These are phyloP conservation scores for Boletus rufocinnamomeus DNA, from an alignment of 768 basidiomycete genomes.

Conservation along the genomic window DNA sequence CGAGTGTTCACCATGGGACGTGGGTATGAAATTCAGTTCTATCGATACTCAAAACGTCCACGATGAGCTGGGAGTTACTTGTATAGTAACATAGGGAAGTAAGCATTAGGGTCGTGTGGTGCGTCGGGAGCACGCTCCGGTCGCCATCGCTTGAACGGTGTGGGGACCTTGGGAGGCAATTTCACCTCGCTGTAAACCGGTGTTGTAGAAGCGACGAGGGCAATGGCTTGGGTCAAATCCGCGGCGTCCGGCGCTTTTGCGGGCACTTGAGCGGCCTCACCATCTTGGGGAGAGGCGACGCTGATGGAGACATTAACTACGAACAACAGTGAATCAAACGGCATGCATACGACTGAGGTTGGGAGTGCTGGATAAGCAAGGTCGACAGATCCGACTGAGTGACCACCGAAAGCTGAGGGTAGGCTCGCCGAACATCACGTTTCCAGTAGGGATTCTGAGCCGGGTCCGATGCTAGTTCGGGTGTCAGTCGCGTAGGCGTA, in stretches of 20 bases:
- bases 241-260: slow-evolving; percentile 44
- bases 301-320: slow-evolving; percentile 36
- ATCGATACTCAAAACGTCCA: slow-evolving; percentile 12
- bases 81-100: slow-evolving; percentile 83
- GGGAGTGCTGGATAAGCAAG: slow-evolving; percentile 79
- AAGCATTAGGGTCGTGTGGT: slow-evolving; percentile 80
- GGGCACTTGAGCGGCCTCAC: slow-evolving; percentile 46
- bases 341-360: slow-evolving; percentile 57
- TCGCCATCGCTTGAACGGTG: slow-evolving; percentile 69
- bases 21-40: slow-evolving; percentile 37
- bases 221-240: slow-evolving; percentile 76
- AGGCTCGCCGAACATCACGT: slow-evolving; percentile 89
- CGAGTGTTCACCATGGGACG: slow-evolving; percentile 2
- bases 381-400: slow-evolving; percentile 81
- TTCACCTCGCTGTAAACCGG: slow-evolving; percentile 62
- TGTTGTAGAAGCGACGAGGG: slow-evolving; percentile 55
- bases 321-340: not conserved
- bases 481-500: slow-evolving; percentile 13
- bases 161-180: slow-evolving; percentile 76
- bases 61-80: slow-evolving; percentile 32
- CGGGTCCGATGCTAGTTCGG: slow-evolving; percentile 69
- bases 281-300: slow-evolving; percentile 51
- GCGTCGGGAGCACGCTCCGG: slow-evolving; percentile 71
- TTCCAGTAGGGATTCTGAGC: slow-evolving; percentile 96
- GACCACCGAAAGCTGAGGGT: slow-evolving; percentile 89